Base-by-base conservation (phyloP, 2,329 filamentous ascomycete species). In the Pseudocercospora crystallina region DNA sequence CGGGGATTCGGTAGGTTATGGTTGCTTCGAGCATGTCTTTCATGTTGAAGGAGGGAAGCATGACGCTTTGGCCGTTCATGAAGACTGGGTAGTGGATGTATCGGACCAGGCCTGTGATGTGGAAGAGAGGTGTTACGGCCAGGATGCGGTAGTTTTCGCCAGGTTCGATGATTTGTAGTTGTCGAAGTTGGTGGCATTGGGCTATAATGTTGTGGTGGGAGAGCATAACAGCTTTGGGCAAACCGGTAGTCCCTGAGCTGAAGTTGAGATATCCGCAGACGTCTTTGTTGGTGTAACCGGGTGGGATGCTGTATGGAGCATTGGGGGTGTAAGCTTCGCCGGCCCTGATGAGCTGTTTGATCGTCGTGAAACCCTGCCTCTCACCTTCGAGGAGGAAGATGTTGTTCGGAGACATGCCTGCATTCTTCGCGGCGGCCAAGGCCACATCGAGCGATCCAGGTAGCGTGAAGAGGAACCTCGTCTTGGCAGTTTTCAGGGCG, bases 1-100 rank as follows among this genome's bases (percentile, higher is more conserved):
- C 81, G 11, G 67, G 69, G 53, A 83, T 76, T 43, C 74, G 68
- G 65, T 81, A 75, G 36, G 75, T 64, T 15, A 72, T 65, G 14
- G 82, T 73, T 0, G 78, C 70, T 5, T 71, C 54, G 3, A 84
- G 74, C 75, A 84, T 80, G 20, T 65, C 63, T 15, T 75, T 71
- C 73, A 85, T 80, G n/a, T 74, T 80, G 68, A 86, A 87, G 8
- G 74, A 65, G 0, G 82, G 79, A 2, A 86, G 72, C 75, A 86
- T 83, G 59, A 81, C 75, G 20, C 83, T 80, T 58, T 84, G 76
- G 13, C 80, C 80, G 62, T 86, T 85, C 38, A 84, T 71, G 20
- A 81, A 65, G 20, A 86, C 66, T 0, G 83, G 82, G 0, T 86
- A 72, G 63, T 85, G 80, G 58, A 86, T 76, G 47, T 79, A 74